Percentiles rank a stretch among this genome's conserved stretches.
These are phyloP conservation scores for Epichloe hybrida DNA, from an alignment of 2,329 filamentous ascomycete species.

Conservation along the genomic window DNA sequence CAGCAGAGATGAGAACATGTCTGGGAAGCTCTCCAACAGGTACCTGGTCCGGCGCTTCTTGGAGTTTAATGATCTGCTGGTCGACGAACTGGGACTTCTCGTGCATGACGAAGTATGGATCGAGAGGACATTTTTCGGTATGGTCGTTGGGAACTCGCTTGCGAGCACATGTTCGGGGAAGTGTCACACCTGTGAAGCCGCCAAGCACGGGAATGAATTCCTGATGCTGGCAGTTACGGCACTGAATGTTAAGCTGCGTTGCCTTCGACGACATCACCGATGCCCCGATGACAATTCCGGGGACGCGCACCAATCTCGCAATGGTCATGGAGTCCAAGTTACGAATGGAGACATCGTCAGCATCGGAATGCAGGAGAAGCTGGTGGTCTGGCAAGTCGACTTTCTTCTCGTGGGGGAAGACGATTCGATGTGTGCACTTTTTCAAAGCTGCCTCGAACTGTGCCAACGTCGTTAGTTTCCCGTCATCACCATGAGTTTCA, in stretches of 20 bases:
- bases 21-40: constrained; percentile 91
- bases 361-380: constrained; percentile 83
- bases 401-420: constrained; percentile 57
- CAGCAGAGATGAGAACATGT: constrained; percentile 92
- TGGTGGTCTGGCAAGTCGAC: constrained; percentile 78
- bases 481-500: neutral
- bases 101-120: constrained; percentile 92
- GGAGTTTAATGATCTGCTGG: constrained; percentile 94
- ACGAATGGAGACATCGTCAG: constrained; percentile 82
- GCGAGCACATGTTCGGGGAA: constrained; percentile 67
- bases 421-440: constrained; percentile 83
- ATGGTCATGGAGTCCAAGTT: constrained; percentile 89
- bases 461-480: neutral
- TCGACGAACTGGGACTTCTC: constrained; percentile 93
- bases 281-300: constrained; percentile 93
- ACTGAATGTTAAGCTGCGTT: constrained; percentile 73
- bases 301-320: constrained; percentile 87
- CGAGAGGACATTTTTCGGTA: constrained; percentile 68
- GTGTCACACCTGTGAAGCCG: constrained; percentile 75
- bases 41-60: constrained; percentile 94
- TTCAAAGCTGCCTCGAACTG: constrained; percentile 86
- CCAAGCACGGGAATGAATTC: constrained; percentile 61
- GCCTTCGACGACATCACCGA: constrained; percentile 96
- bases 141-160: constrained; percentile 50
- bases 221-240: constrained; percentile 67